Base-by-base conservation (phyloP, 768 basidiomycete species). In the Trametes villosa region DNA sequence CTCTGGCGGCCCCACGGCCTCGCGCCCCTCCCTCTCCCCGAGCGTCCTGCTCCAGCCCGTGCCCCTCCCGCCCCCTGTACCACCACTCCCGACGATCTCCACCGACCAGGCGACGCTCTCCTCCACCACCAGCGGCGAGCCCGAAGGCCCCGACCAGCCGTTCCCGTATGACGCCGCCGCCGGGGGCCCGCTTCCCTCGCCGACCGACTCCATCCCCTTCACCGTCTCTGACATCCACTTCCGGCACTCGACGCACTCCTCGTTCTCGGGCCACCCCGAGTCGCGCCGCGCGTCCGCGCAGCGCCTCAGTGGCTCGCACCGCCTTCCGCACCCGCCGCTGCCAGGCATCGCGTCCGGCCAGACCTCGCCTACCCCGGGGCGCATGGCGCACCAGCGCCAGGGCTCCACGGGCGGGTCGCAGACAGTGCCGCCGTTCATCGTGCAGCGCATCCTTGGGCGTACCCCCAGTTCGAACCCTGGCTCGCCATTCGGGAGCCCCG, bases 201-300 rank as follows among this genome's bases (percentile, higher is more conserved):
- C 75, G 20, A 74, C 75, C 1, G 75, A 76, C 36, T 75, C 74
- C 30, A 63, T 76, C 50, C 74, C 75, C 0, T 59, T 71, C 51
- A 72, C 74, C 22, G 70, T 76, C 40, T 74, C 73, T 12, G 75
- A 76, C 58, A 75, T 76, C 50, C 71, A 75, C 64, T 76, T 76
- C 70, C 70, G 75, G 38, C 71, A 74, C 59, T 72, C 71, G 26
- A 65, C 68, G 9, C 68, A 72, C 24, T 74, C 73, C 17, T 68
- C 68, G 6, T 60, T 63, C 6, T 68, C 54, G 8, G 60, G 53
- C 22, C 54, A 61, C 4, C 41, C 63, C 13, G 71, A 67, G 24
- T 69, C 71, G 44, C 68, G 68, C 40, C 62, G 68, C 15, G 58
- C 57, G 15, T 68, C 70, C 30, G 58, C 50, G 4, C 58, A 63